A percentile compares a stretch with the other conserved stretches of the same genome.
These are phyloP conservation scores for Guadua angustifolia DNA, from an alignment of 176 grass and related monocot species.

Conservation along the genomic window DNA sequence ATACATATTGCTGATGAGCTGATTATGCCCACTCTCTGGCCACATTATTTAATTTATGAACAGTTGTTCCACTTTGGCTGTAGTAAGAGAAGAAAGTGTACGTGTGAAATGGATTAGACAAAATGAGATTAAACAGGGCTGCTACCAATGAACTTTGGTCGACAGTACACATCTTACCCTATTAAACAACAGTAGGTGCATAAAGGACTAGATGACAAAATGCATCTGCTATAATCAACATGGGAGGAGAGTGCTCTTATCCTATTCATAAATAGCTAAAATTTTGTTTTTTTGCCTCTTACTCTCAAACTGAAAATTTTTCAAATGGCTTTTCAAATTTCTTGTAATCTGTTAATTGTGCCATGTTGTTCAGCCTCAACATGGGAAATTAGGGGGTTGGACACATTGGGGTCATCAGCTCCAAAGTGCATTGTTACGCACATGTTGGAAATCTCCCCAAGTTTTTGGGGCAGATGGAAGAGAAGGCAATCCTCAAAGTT, in stretches of 20 bases:
- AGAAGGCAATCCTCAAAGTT: conserved; percentile 64
- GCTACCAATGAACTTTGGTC: background rate
- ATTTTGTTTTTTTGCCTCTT: background rate
- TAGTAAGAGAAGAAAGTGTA: background rate
- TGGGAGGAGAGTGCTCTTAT: conserved; percentile 6
- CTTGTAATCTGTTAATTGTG: conserved; percentile 10
- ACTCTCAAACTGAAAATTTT: background rate
- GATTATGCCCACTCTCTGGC: background rate
- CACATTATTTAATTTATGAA: background rate
- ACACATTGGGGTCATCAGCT: conserved; percentile 43
- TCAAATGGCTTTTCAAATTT: conserved; percentile 12
- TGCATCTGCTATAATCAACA: conserved; percentile 16
- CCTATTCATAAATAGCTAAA: conserved; percentile 13
- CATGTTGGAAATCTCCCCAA: conserved; percentile 69
- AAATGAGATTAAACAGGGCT: background rate
- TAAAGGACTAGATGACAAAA: conserved; percentile 25
- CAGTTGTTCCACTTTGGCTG: background rate
- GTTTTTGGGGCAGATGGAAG: conserved; percentile 85
- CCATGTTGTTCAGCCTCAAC: conserved; percentile 71
- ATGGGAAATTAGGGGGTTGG: conserved; percentile 89
- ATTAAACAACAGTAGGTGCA: background rate
- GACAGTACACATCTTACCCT: background rate
- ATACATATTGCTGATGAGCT: background rate
- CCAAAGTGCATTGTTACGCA: conserved; percentile 83
- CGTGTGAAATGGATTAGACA: background rate